phyloP scores from a whole-genome alignment of 1,139 yeast genomes.

The Taiozyma sp. region DNA sequence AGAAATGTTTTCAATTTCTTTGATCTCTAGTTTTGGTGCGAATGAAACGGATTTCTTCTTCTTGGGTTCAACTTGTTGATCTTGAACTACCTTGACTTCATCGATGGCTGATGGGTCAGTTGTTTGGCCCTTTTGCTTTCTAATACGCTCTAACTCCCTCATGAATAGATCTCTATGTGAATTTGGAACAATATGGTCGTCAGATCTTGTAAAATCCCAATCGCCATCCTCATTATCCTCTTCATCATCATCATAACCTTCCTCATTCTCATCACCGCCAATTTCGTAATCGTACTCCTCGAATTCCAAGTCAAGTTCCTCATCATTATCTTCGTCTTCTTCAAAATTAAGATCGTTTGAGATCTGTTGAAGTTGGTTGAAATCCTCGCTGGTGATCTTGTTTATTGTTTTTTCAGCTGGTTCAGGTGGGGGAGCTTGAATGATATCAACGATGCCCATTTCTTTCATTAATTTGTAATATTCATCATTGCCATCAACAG shows the following conservation, averaged over 20 bases:
- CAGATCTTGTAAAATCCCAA: constrained; percentile 15
- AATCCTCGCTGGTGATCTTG: constrained; percentile 20
- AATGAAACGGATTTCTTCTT: constrained; percentile 43
- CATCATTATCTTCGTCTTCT: constrained; percentile 19
- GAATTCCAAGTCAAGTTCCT: constrained; percentile 18
- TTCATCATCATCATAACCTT: constrained; percentile 24
- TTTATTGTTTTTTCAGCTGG: background rate
- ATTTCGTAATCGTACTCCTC: constrained; percentile 26
- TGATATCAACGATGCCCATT: constrained; percentile 36
- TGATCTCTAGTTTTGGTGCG: constrained; percentile 42
- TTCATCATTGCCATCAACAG: constrained; percentile 28
- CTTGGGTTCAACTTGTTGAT: background rate
- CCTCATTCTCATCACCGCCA: constrained; percentile 22
- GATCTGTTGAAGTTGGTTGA: constrained; percentile 36
- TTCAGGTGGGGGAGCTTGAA: background rate
- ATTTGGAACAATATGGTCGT: constrained; percentile 15
- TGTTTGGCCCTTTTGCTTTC: background rate
- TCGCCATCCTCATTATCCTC: constrained; percentile 14
- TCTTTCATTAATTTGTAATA: constrained; percentile 41
- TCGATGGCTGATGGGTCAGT: background rate
- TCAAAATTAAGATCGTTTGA: constrained; percentile 44
- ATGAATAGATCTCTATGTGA: constrained; percentile 16
- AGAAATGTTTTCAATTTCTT: constrained; percentile 51
- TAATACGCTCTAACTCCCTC: constrained; percentile 11
- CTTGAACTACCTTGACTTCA: constrained; percentile 23